Evolutionary conservation across 441 rosid genomes (phyloP), one percentile per base, ranked within the genome.

Genomic region (Daphne laureola): DNA sequence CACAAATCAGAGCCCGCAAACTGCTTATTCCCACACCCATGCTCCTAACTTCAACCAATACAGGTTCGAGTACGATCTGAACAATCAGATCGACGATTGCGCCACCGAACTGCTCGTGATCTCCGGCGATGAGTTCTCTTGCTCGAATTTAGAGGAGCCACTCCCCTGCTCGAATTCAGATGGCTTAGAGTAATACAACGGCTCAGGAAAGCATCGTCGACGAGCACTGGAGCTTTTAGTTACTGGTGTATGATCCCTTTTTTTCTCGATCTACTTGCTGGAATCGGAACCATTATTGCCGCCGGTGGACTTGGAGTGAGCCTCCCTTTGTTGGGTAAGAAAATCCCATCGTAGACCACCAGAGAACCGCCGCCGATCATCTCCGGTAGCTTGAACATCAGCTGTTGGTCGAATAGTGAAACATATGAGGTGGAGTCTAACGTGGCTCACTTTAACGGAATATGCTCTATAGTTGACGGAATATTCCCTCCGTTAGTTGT

Each of bases 191-290:
- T 52, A 17, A 11, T 18, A 49, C 46, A 5, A 43, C 44, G 43
- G 67, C 67, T 11, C 80, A 71, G 57, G 90, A 78, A 49, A 81
- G 75, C 52, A 57, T 81, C 8, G 76, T 81, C 25, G 79, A 59
- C 47, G 74, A 76, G 40, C 86, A 80, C 27, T 74, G 86, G 76
- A 80, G 55, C 53, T 83, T 80, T 21, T 21, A 31, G 7, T 9
- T 43, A 57, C 5, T 4, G 51, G 38, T 31, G 38, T 31, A 1
- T 7, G 4, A 31, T 7, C 38, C n/a, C n/a, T n/a, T n/a, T n/a
- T n/a, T n/a, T n/a, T n/a, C n/a, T n/a, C n/a, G n/a, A n/a, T n/a
- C n/a, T n/a, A 18, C 23, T 18, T 18, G 23, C 3, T 18, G 23
- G 23, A 18, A 18, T 18, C 23, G 3, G 23, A 18, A 18, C 23